These are phyloP conservation scores for Anastatica hierochuntica DNA, from an alignment of 345 rosid species.

Conservation along the genomic window DNA sequence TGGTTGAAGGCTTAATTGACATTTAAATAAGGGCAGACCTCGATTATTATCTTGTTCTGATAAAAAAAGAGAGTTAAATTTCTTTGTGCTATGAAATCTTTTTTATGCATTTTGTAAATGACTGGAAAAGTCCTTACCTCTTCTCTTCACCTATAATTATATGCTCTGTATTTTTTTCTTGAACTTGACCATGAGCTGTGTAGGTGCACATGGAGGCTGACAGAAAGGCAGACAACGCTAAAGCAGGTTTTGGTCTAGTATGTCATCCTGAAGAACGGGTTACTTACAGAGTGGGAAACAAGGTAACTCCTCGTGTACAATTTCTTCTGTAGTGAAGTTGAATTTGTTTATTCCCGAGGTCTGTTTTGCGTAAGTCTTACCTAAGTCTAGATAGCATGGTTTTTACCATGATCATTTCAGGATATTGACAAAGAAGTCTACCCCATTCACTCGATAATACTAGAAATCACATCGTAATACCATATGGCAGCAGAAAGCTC, in stretches of 20 bases:
- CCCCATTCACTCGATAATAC: not conserved
- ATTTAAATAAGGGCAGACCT: slow-evolving; percentile 3
- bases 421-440: not conserved
- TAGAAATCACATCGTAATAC: not conserved
- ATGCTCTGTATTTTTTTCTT: slow-evolving; percentile 1
- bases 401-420: not conserved
- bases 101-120: too few relatives aligned
- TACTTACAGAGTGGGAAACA: slow-evolving; percentile 63
- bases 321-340: too few relatives aligned
- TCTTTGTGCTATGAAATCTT: not conserved
- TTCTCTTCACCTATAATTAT: too few relatives aligned
- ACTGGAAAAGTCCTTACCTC: too few relatives aligned
- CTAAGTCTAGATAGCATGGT: slow-evolving; percentile 2
- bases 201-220: slow-evolving; percentile 97
- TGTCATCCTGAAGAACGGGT: slow-evolving; percentile 50
- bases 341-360: too few relatives aligned
- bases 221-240: slow-evolving; percentile 57
- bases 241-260: slow-evolving; percentile 26
- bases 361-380: too few relatives aligned
- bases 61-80: not conserved
- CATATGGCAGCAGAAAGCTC: not conserved
- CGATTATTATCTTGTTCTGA: not conserved
- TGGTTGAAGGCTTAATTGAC: too few relatives aligned
- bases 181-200: slow-evolving; percentile 3
- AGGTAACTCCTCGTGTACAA: slow-evolving; percentile 42